Conservation (phyloP, 768 basidiomycete species). For the Xanthoconium purpureum region DNA sequence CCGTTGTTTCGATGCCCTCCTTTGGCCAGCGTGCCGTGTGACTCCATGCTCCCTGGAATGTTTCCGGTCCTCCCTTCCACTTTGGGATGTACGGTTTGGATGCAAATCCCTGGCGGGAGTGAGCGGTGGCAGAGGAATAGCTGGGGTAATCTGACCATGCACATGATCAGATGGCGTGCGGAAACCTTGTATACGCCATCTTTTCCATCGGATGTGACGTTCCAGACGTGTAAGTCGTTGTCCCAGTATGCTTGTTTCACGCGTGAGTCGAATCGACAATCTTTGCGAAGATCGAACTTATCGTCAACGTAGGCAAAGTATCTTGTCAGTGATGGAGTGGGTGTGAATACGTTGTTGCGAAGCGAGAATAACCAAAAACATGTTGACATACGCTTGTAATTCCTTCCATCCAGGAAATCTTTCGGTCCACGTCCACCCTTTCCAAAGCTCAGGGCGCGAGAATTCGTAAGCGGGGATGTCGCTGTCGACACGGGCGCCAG, state of each 20-base stretch:
- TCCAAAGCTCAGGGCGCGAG: slow-evolving; percentile 13
- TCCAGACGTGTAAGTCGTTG: slow-evolving; percentile 6
- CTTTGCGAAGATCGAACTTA: slow-evolving; percentile 12
- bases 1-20: slow-evolving; percentile 10
- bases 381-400: no score
- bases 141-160: slow-evolving; percentile 1
- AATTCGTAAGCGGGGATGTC: slow-evolving; percentile 10
- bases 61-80: background rate
- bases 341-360: background rate
- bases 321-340: background rate
- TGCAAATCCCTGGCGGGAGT: no score
- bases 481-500: background rate
- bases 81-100: no score
- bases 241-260: slow-evolving; percentile 15
- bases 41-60: slow-evolving; percentile 7
- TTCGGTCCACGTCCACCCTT: slow-evolving; percentile 10
- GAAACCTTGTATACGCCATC: slow-evolving; percentile 10
- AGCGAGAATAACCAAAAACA: background rate
- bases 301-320: slow-evolving; percentile 15
- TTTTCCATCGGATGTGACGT: slow-evolving; percentile 1
- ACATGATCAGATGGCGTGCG: slow-evolving; percentile 12
- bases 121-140: no score
- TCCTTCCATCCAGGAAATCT: slow-evolving; percentile 5
- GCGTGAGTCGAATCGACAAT: slow-evolving; percentile 12
- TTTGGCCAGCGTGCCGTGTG: slow-evolving; percentile 16